phyloP scores from a whole-genome alignment of 441 rosid genomes.

The Adansonia rubrostipa region DNA sequence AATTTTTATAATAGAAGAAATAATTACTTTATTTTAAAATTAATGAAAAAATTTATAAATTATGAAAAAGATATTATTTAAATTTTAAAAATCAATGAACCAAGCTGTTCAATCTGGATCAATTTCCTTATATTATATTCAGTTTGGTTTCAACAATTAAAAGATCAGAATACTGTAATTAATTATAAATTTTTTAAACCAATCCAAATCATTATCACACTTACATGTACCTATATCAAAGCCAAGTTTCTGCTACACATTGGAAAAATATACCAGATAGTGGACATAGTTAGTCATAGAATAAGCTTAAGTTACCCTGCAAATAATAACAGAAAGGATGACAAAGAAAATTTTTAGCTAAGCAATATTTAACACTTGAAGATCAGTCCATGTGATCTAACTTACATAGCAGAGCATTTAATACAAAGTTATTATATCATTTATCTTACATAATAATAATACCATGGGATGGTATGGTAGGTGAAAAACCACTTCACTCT shows the following conservation, averaged over 20 bases:
- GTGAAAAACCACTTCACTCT: not conserved
- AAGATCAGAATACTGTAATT: no score
- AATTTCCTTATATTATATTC: no score
- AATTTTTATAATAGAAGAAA: no score
- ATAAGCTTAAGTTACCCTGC: slow-evolving; percentile 5
- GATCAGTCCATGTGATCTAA: not conserved
- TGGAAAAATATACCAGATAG: not conserved
- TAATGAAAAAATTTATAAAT: no score
- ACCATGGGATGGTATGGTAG: slow-evolving; percentile 27
- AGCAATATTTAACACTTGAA: slow-evolving; percentile 15
- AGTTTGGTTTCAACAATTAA: no score
- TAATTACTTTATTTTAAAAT: no score
- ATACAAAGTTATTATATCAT: not conserved
- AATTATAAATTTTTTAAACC: no score
- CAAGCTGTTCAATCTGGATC: no score
- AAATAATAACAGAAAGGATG: not conserved
- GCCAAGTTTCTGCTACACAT: not conserved
- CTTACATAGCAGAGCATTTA: not conserved
- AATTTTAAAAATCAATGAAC: no score
- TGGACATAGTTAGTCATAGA: not conserved
- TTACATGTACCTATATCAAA: not conserved
- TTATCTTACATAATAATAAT: not conserved
- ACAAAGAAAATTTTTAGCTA: not conserved
- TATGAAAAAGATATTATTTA: no score
- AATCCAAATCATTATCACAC: no score